Evolutionary conservation across 2,329 filamentous ascomycete species (phyloP).

Genomic region (Sphaerostilbella broomeana): DNA sequence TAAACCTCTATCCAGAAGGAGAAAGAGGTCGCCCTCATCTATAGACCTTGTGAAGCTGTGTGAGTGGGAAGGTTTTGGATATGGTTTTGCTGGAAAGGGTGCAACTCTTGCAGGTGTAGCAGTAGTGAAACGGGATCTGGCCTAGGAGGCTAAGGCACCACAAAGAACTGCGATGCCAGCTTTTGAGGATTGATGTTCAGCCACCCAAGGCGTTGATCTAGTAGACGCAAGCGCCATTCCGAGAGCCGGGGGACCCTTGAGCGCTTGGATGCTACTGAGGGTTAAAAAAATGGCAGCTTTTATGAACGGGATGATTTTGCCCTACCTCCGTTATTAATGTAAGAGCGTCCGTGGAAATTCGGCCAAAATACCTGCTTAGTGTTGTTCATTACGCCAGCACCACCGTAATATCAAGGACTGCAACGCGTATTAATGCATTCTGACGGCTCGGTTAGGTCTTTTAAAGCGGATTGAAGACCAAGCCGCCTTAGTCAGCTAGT

Average conservation of each 20-base stretch:
- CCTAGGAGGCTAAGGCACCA: no score
- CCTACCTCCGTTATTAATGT: no score
- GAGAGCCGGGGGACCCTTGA: conserved; percentile 7
- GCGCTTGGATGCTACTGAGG: neutral
- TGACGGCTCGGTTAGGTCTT: no score
- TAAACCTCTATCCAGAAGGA: neutral
- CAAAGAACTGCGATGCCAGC: neutral
- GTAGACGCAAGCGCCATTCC: conserved; percentile 3
- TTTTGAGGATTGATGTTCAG: no score
- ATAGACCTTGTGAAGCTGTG: neutral
- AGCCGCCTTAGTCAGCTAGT: no score
- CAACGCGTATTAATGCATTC: no score
- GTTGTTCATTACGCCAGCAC: no score
- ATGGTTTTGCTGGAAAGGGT: neutral
- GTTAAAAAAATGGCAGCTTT: neutral
- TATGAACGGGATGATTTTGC: no score
- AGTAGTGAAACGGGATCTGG: conserved; percentile 1
- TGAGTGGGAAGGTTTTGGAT: neutral
- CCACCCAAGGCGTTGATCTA: neutral
- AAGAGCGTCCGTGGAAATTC: no score
- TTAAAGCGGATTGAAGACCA: no score
- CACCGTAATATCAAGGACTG: no score
- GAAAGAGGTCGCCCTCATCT: neutral
- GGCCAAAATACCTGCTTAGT: no score
- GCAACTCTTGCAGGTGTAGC: neutral